These are phyloP conservation scores for Fraxinus americana DNA, from an alignment of 257 asterid species.

Conservation along the genomic window DNA sequence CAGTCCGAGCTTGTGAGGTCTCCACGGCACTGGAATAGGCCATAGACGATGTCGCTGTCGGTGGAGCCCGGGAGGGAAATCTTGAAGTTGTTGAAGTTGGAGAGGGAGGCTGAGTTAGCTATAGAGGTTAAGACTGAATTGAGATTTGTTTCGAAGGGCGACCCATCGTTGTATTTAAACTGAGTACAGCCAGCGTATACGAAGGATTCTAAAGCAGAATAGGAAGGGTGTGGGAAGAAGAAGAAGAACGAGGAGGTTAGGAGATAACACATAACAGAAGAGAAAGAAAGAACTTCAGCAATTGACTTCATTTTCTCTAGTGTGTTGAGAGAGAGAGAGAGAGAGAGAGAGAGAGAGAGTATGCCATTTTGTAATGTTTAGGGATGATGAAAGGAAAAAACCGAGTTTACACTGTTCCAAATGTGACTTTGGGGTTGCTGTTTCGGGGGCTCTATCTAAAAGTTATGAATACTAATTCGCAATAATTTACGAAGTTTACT, in stretches of 20 bases:
- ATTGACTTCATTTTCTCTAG: constrained; percentile 32
- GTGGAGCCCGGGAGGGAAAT: constrained; percentile 62
- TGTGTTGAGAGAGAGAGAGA: not conserved
- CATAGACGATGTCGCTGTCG: constrained; percentile 55
- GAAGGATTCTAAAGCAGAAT: constrained; percentile 39
- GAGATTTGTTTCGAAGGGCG: constrained; percentile 63
- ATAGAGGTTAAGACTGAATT: constrained; percentile 68
- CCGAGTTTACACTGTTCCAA: no score
- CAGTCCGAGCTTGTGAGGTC: constrained; percentile 61
- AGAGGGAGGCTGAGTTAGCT: constrained; percentile 58
- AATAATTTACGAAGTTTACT: no score
- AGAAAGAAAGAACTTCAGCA: constrained; percentile 18
- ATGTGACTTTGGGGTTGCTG: no score
- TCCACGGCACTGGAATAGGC: constrained; percentile 85
- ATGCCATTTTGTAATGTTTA: not conserved
- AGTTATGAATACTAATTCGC: no score
- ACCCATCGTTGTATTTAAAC: constrained; percentile 50
- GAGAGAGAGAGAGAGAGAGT: not conserved
- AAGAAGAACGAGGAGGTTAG: constrained; percentile 12
- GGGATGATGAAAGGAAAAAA: no score
- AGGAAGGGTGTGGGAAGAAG: constrained; percentile 14
- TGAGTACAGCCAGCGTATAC: constrained; percentile 75
- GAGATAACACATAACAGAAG: constrained; percentile 19
- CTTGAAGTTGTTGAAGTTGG: constrained; percentile 74
- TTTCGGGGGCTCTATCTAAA: no score